Base-by-base conservation (phyloP, 257 asterid genomes). In the Plantago elongata region DNA sequence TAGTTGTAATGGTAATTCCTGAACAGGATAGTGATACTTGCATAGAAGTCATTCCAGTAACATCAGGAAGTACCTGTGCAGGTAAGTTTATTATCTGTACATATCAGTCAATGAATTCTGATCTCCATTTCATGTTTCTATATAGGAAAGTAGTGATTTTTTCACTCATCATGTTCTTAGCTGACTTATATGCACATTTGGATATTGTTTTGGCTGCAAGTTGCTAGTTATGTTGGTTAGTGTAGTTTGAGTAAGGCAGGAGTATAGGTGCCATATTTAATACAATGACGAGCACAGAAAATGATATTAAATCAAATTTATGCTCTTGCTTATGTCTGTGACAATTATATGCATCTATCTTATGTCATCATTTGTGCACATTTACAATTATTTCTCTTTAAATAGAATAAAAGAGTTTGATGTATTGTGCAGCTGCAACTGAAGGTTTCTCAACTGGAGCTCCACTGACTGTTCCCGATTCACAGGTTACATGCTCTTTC, bases 351-450 rank as follows among this genome's bases (percentile, higher is more conserved):
- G 27, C 27, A 22, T 22, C 27, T 22, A 22, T 22, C 27, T 22
- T 22, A 22, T 22, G 27, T 22, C 27, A 22, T 22, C 27, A 11
- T 17, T 7, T 29, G n/a, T 22, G 2, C 51, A 27, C 66, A 49
- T 14, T 57, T 54, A 57, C 44, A 61, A 45, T 27, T 60, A 27
- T 14, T n/a, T 44, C 11, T 64, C 40, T 65, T 54, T 64, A 60
- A 58, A 38, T 63, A 22, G 56, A 40, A 64, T 34, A 46, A 46
- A 61, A 73, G 43, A 65, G 40, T 30, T 61, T 61, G 13, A 18
- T 69, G 43, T 58, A 43, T 68, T 64, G 57, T 70, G 65, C 69
- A 84, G 95, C 80, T 78, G 66, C 62, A 63, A 61, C 57, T 49
- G 69, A 75, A 65, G 81, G 40, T 71, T 59, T 44, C 9, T 72